Percentiles rank a stretch among this genome's conserved stretches.
phyloP scores from a whole-genome alignment of 805 yeast species.

The Candida boleticola region DNA sequence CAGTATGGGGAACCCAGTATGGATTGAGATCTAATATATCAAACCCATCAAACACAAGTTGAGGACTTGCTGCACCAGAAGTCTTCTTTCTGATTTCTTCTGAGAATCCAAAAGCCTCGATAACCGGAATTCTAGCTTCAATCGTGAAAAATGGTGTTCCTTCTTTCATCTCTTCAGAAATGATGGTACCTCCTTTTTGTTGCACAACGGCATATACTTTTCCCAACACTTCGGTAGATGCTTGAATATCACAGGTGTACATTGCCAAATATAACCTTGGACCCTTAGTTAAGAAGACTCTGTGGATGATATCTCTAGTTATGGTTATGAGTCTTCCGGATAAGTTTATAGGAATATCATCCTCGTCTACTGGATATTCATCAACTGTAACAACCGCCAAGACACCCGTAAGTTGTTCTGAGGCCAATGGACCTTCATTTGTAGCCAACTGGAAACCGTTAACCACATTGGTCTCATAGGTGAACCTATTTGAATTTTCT shows the following conservation, averaged over 20 bases:
- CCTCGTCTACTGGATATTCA: conserved; percentile 25
- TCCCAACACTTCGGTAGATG: conserved; percentile 91
- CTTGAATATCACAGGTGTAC: conserved; percentile 93
- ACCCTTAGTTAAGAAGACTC: conserved; percentile 72
- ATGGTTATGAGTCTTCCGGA: conserved; percentile 74
- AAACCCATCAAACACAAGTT: conserved; percentile 84
- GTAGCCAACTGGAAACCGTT: conserved; percentile 86
- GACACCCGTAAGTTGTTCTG: conserved; percentile 86
- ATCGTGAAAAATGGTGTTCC: conserved; percentile 96
- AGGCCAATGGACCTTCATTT: conserved; percentile 82
- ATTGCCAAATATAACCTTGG: conserved; percentile 90
- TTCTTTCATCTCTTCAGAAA: conserved; percentile 93
- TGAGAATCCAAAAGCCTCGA: conserved; percentile 94
- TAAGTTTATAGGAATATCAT: conserved; percentile 41
- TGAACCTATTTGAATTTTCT: conserved; percentile 19
- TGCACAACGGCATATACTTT: conserved; percentile 94
- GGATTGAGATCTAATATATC: conserved; percentile 90
- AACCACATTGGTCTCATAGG: conserved; percentile 59
- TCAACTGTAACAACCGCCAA: conserved; percentile 42
- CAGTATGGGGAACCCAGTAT: conserved; percentile 98
- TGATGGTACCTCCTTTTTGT: conserved; percentile 77
- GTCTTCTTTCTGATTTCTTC: conserved; percentile 92
- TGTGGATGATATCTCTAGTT: conserved; percentile 71
- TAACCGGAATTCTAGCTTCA: conserved; percentile 83
- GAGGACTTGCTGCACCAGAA: conserved; percentile 97